Base-by-base conservation (phyloP, 805 yeast species). In the Saccharomycopsis lassenensis region DNA sequence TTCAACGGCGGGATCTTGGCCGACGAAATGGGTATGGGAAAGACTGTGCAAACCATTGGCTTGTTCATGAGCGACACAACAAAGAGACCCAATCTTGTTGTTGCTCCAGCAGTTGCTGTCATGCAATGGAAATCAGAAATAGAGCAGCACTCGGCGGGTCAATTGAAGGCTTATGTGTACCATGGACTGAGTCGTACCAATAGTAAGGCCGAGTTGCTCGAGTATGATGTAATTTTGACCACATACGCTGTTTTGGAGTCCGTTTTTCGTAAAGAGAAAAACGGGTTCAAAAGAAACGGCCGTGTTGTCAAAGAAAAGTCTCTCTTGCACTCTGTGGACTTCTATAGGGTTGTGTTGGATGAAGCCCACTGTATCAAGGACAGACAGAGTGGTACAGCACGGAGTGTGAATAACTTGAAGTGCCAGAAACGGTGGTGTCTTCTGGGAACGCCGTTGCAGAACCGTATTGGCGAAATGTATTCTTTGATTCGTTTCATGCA, bases 21-120 rank as follows among this genome's bases (percentile, higher is more conserved):
- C 4, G 99, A 91, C 62, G 99, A 91, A 58, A 91, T 91, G 99
- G 99, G 99, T 24, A 89, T 91, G 97, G 99, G 99, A 45, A 91
- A 91, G 51, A 91, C 99, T 1, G 87, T 91, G 33, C 98, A 91
- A 58, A 89, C 95, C 25, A 89, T 91, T 43, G 91, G 93, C 0
- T 58, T 91, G 30, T 71, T 91, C 51, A 73, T 87, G 74, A 56
- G 66, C 31, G 93, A 85, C 54, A 52, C 66, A 33, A 50, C 61
- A 0, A 77, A 74, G 46, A 61, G 72, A 7, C 96, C 96, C 7
- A 83, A 77, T 46, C 60, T 91, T 43, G 97, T 91, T 4, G 81
- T 91, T 14, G 97, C 96, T 0, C 99, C 99, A 0, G 89, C 98
- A 0, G 98, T 91, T n/a, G 97, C 97, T 0, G 61, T 91, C 31